These are phyloP conservation scores for Bruguiera gymnorhiza DNA, from an alignment of 345 rosid genomes.

Conservation along the genomic window DNA sequence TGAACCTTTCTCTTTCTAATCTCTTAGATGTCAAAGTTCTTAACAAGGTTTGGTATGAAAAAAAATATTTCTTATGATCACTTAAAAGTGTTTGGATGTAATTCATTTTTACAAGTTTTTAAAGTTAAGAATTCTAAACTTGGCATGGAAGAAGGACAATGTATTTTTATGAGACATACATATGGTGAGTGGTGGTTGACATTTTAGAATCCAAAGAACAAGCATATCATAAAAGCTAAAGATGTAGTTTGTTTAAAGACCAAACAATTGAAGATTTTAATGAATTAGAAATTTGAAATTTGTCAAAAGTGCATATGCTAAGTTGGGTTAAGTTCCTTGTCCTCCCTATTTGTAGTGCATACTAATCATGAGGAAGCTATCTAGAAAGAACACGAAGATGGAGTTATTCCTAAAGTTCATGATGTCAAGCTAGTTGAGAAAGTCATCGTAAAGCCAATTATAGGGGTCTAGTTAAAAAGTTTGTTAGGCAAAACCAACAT, in stretches of 20 bases:
- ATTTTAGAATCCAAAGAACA: neutral
- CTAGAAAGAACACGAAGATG: too few relatives aligned
- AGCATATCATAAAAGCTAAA: neutral
- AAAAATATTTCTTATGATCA: neutral
- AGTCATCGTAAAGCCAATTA: too few relatives aligned
- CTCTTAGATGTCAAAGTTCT: neutral
- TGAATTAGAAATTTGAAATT: too few relatives aligned
- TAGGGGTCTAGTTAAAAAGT: too few relatives aligned
- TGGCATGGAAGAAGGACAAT: neutral
- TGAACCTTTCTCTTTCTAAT: neutral
- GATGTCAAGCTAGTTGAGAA: too few relatives aligned
- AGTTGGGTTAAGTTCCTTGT: neutral
- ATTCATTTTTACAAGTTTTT: too few relatives aligned
- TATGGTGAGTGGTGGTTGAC: neutral
- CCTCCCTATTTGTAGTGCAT: too few relatives aligned
- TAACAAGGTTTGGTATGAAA: neutral
- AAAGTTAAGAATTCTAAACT: neutral
- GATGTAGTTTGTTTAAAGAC: neutral
- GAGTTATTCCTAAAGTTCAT: too few relatives aligned
- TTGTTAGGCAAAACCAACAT: too few relatives aligned
- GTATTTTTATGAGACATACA: neutral
- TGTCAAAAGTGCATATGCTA: too few relatives aligned
- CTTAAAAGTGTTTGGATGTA: neutral
- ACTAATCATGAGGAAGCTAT: too few relatives aligned
- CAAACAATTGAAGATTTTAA: neutral